Conservation (phyloP, 2,329 filamentous ascomycete species). For the Colletotrichum lini region DNA sequence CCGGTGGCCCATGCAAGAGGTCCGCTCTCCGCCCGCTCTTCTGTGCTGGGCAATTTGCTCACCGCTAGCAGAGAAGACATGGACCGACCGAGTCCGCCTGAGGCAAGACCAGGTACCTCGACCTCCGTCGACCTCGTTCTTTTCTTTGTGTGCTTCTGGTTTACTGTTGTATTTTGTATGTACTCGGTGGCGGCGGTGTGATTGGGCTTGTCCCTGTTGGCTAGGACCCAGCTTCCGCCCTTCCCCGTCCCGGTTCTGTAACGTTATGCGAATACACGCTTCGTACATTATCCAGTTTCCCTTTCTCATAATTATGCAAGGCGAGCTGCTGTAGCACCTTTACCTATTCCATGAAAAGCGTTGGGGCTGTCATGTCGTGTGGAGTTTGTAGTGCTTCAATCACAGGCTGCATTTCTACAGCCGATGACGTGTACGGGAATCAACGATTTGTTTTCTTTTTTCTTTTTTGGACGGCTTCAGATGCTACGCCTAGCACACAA, state of each 20-base stretch:
- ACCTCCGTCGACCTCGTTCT: constrained; percentile 5
- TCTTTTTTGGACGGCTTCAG: constrained; percentile 7
- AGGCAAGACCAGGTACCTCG: constrained; percentile 18
- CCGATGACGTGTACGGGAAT: neutral
- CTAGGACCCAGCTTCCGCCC: constrained; percentile 38
- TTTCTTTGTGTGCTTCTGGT: constrained; percentile 20
- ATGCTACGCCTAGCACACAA: constrained; percentile 21
- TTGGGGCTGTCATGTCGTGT: neutral
- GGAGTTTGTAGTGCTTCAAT: neutral
- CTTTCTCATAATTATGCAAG: constrained; percentile 25
- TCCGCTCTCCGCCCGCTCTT: constrained; percentile 38
- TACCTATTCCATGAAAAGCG: neutral
- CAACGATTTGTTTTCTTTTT: no score
- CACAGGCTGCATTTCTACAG: neutral
- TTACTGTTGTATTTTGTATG: neutral
- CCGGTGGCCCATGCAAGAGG: constrained; percentile 35
- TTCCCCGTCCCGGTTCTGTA: constrained; percentile 39
- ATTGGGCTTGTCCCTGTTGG: constrained; percentile 29
- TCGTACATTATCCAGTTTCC: constrained; percentile 23
- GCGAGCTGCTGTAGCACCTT: neutral
- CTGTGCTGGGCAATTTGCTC: constrained; percentile 36
- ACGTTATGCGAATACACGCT: constrained; percentile 38
- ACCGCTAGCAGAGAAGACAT: constrained; percentile 32
- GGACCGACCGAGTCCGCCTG: constrained; percentile 17
- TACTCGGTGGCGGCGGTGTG: constrained; percentile 31